These are phyloP conservation scores for Cutaneotrichosporon sp. DNA, from an alignment of 1,284 basidiomycete genomes.

Conservation along the genomic window DNA sequence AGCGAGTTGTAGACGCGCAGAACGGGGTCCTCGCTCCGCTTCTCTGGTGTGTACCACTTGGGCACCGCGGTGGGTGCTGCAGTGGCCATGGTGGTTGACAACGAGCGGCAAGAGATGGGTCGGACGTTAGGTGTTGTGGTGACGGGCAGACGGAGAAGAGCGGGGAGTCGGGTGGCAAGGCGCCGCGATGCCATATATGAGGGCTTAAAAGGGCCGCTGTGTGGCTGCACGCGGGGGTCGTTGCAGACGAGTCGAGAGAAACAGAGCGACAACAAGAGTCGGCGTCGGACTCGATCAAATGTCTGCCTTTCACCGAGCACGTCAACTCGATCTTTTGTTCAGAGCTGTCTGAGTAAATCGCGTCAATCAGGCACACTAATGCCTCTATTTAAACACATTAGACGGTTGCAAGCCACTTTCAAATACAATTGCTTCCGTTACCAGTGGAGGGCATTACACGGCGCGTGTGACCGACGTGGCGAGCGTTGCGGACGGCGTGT, in stretches of 20 bases:
- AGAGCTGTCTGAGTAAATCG: too few species aligned
- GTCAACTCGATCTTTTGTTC: background rate
- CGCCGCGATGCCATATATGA: slow-evolving; percentile 6
- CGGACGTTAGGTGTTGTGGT: background rate
- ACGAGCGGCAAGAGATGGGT: background rate
- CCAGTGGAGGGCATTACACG: too few species aligned
- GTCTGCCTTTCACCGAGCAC: background rate
- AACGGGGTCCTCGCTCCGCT: slow-evolving; percentile 43
- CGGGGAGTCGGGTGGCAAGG: slow-evolving; percentile 1
- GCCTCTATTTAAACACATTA: too few species aligned
- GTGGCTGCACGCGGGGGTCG: too few species aligned
- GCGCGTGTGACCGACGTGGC: too few species aligned
- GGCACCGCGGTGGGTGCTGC: slow-evolving; percentile 35
- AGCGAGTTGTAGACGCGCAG: slow-evolving; percentile 91
- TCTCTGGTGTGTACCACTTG: slow-evolving; percentile 42
- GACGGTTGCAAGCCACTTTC: too few species aligned
- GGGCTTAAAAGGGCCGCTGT: background rate
- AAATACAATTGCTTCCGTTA: too few species aligned
- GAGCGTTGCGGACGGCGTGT: too few species aligned
- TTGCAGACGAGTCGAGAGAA: background rate
- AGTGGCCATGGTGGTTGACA: slow-evolving; percentile 19
- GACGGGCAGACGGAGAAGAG: slow-evolving; percentile 1
- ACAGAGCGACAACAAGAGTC: background rate
- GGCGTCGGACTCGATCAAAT: too few species aligned
- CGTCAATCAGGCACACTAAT: too few species aligned